Conservation (phyloP, 371 early-diverging fungal genomes). For the Mortierella sp. region DNA sequence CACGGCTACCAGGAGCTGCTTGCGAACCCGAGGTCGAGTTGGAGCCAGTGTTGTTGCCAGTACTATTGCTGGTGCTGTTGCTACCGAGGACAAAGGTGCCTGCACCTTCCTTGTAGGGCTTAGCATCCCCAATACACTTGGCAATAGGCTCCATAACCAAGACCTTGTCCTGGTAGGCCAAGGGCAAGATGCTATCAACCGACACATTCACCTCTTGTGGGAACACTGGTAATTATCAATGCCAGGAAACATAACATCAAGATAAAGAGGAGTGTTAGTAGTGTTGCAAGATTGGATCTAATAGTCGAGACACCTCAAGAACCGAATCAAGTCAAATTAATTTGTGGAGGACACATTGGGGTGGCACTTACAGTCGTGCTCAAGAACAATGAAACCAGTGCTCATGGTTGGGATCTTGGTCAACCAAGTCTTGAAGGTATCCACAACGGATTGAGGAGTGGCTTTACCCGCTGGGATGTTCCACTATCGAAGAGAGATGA, state of each 20-base stretch:
- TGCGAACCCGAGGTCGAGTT: too few relatives aligned
- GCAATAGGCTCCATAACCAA: conserved; percentile 25
- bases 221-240: conserved; percentile 7
- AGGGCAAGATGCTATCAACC: not conserved
- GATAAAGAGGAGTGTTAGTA: not conserved
- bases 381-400: conserved; percentile 9
- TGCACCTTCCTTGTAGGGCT: conserved; percentile 22
- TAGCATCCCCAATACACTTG: conserved; percentile 21
- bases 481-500: conserved; percentile 11
- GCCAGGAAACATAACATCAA: not conserved
- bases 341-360: too few relatives aligned
- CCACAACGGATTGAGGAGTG: conserved; percentile 6
- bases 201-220: conserved; percentile 20
- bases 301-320: too few relatives aligned
- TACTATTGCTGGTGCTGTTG: not conserved
- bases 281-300: too few relatives aligned
- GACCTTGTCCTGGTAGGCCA: conserved; percentile 5
- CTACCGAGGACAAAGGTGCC: conserved; percentile 1
- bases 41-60: not conserved
- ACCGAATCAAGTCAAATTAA: too few relatives aligned
- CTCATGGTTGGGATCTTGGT: conserved; percentile 11
- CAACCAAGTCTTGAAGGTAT: conserved; percentile 12
- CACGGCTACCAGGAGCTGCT: too few relatives aligned
- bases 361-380: conserved; percentile 2
- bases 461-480: conserved; percentile 25